Base-by-base conservation (phyloP, 441 rosid genomes). In the Eruca vesicaria region DNA sequence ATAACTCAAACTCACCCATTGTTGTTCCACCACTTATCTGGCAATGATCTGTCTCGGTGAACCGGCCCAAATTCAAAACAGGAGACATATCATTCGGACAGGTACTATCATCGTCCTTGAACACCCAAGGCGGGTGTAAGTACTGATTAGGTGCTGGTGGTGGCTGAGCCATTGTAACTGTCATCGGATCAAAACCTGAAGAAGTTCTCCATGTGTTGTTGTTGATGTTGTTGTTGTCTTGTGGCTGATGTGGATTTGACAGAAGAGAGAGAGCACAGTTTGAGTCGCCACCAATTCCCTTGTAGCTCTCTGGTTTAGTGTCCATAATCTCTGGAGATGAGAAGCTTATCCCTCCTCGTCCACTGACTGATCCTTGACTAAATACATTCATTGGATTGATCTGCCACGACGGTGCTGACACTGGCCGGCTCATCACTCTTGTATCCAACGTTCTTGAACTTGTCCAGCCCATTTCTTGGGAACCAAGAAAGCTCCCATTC, bases 181-280 rank as follows among this genome's bases (percentile, higher is more conserved):
- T 64, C 71, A 65, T 73, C 0, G 71, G 82, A 38, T 83, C 84
- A 18, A 84, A 55, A 73, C 81, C 66, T 0, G 73, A 66, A 29
- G 77, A 73, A 36, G 77, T 10, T 55, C 64, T 28, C 77, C 76
- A 86, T 64, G 69, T 80, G 73, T 33, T 62, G 84, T 80, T 71
- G 45, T 74, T 68, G 73, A 29, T 43, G 85, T 78, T 20, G 50
- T 78, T 20, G 50, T 68, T 82, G 77, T 82, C 80, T 7, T 81
- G 70, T 63, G 80, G 68, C 71, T 77, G 89, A 69, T 83, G 86
- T 84, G 89, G 92, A 80, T 89, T 94, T 94, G 98, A 94, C 97
- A 91, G 98, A 91, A 94, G 97, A 94, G 98, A 94, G 98, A 90
- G 98, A 91, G 97, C 97, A 94, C 98, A 79, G 85, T 71, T 86